Base-by-base conservation (phyloP, 352 stramenopile genomes). In the Phytopythium kandeliae region DNA sequence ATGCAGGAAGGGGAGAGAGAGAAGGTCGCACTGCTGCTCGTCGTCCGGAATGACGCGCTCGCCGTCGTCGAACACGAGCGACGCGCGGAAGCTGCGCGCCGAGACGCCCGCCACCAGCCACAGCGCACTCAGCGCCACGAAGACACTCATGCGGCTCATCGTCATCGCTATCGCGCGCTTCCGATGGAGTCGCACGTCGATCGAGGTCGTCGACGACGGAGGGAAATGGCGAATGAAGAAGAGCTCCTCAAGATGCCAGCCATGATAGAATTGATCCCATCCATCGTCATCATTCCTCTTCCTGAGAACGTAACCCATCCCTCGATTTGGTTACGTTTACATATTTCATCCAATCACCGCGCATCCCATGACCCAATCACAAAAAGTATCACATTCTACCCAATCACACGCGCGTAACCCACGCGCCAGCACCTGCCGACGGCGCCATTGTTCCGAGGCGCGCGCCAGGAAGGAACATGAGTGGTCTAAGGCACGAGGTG, bases 401-500 rank as follows among this genome's bases (percentile, higher is more conserved):
- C 46, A 51, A 51, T 51, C 19, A 42, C 9, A 15, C 1, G 21
- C 31, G 30, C n/a, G 31, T 22, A 33, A 28, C 13, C 30, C 46
- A 51, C 31, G 30, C 30, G 36, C 43, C 52, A 51, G 47, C 52
- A 28, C 3, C 17, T 4, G 22, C 28, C 9, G 28, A 9, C 28
- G 28, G 28, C 28, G 28, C 28, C 4, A 31, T 43, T 40, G 2
- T 37, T 38, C 21, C 17, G 28, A 22, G 43, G 2, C 8, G 16
- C n/a, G n/a, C n/a, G n/a, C n/a, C n/a, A n/a, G n/a, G n/a, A n/a
- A n/a, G n/a, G n/a, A n/a, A n/a, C 43, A 49, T 49, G 43, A 67
- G 60, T 69, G 60, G 60, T 30, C 38, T 59, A 43, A 70, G 62
- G 54, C 65, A 60, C 35, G 60, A 85, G 60, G 78, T 87, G 63